phyloP scores from a whole-genome alignment of 768 basidiomycete species.

The Nevesoporus exiguus region DNA sequence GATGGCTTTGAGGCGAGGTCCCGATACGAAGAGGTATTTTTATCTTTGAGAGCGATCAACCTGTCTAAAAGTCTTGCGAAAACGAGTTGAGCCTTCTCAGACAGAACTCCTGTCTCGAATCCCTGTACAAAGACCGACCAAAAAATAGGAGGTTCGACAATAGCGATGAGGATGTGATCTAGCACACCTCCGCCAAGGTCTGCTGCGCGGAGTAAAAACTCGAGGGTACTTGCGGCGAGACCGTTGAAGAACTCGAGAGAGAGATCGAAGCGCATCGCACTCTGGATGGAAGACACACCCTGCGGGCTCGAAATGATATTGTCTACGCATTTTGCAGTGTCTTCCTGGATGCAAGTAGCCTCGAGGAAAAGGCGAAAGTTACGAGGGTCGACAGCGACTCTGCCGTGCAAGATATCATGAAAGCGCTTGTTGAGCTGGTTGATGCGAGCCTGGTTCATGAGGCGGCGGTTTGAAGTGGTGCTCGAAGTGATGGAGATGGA shows the following conservation, averaged over 20 bases:
- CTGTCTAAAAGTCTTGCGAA: slow-evolving; percentile 52
- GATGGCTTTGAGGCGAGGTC: slow-evolving; percentile 33
- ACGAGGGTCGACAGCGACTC: slow-evolving; percentile 21
- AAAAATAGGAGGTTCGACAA: slow-evolving; percentile 53
- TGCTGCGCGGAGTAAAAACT: slow-evolving; percentile 38
- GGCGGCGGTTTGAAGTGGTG: background rate
- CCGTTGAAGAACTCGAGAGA: slow-evolving; percentile 44
- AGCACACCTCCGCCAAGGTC: slow-evolving; percentile 44
- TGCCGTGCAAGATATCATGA: slow-evolving; percentile 33
- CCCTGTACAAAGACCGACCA: slow-evolving; percentile 39
- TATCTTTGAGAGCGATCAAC: slow-evolving; percentile 39
- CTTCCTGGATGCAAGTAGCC: slow-evolving; percentile 40
- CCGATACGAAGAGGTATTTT: slow-evolving; percentile 36
- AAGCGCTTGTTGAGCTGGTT: slow-evolving; percentile 36
- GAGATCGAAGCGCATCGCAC: slow-evolving; percentile 41
- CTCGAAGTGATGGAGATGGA: background rate
- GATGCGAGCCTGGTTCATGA: slow-evolving; percentile 17
- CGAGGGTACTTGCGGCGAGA: slow-evolving; percentile 34
- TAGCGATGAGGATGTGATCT: slow-evolving; percentile 37
- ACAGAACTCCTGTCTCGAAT: slow-evolving; percentile 33
- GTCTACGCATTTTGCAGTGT: slow-evolving; percentile 37
- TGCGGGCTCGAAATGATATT: slow-evolving; percentile 33
- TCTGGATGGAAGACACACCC: slow-evolving; percentile 41
- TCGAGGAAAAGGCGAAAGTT: slow-evolving; percentile 42
- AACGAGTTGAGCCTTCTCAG: slow-evolving; percentile 34